Conservation (phyloP, 1,139 yeast genomes). For the Pichia sp. region DNA sequence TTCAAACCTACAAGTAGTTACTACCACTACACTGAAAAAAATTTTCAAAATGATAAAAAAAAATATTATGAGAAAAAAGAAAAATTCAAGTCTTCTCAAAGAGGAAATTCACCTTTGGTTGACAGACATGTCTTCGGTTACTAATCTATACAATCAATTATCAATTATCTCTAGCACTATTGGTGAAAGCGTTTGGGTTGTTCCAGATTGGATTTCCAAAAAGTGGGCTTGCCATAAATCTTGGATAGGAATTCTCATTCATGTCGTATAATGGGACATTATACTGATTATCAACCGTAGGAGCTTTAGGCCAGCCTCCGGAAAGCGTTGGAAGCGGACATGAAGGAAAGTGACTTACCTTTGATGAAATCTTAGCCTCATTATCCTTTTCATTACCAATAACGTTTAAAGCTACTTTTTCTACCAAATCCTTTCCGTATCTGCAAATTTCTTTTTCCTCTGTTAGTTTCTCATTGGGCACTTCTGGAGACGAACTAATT, state of each 20-base stretch:
- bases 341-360: background rate
- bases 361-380: background rate
- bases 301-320: background rate
- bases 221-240: slow-evolving; percentile 2
- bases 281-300: background rate
- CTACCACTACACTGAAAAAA: background rate
- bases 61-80: background rate
- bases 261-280: background rate
- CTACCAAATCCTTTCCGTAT: background rate
- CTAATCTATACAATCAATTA: background rate
- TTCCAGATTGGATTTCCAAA: slow-evolving; percentile 2
- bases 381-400: slow-evolving; percentile 1
- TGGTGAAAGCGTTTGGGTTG: background rate
- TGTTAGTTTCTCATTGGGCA: background rate
- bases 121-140: background rate
- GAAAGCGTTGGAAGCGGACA: background rate
- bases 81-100: slow-evolving; percentile 1
- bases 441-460: background rate
- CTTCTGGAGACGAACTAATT: background rate
- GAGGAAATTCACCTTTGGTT: background rate
- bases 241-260: background rate
- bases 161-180: background rate
- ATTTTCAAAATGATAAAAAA: background rate
- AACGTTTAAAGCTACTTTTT: slow-evolving; percentile 10
- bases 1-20: too few species aligned